These are phyloP conservation scores for Pyrenochaeta sp. DNA, from an alignment of 2,329 filamentous ascomycete species.

Conservation along the genomic window DNA sequence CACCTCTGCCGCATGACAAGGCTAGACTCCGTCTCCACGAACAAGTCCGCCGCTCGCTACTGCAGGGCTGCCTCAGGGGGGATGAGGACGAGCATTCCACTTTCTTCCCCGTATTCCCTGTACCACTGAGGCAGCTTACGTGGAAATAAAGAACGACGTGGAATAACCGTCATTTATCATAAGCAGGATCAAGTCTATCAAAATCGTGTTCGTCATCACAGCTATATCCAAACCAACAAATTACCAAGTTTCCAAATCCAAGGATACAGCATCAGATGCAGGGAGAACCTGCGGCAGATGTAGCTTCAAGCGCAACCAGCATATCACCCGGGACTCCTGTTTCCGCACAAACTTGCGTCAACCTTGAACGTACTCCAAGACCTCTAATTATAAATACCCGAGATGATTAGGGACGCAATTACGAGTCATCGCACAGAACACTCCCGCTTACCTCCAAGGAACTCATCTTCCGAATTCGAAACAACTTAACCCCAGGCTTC, in stretches of 20 bases:
- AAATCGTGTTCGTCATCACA: neutral
- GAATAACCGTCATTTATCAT: neutral
- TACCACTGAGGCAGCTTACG: constrained; percentile 2
- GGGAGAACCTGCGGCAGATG: constrained; percentile 1
- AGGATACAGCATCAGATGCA: neutral
- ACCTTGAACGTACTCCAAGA: no score
- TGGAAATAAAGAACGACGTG: neutral
- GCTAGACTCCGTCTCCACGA: constrained; percentile 1
- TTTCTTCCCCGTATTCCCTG: neutral
- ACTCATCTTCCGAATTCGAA: neutral
- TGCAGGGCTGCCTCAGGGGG: constrained; percentile 14
- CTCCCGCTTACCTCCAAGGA: neutral
- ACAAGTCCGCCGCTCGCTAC: neutral
- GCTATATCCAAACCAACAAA: neutral
- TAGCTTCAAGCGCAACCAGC: neutral
- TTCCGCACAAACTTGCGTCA: neutral
- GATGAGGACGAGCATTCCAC: neutral
- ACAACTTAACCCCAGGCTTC: no score
- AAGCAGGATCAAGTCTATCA: no score
- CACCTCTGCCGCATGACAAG: constrained; percentile 14
- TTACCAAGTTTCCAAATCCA: neutral
- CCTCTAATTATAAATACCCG: constrained; percentile 2
- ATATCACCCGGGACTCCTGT: neutral
- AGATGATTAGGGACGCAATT: constrained; percentile 5
- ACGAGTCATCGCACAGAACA: neutral